Conservation (phyloP, 2,329 filamentous ascomycete genomes). For the Cercospora nicotianae region DNA sequence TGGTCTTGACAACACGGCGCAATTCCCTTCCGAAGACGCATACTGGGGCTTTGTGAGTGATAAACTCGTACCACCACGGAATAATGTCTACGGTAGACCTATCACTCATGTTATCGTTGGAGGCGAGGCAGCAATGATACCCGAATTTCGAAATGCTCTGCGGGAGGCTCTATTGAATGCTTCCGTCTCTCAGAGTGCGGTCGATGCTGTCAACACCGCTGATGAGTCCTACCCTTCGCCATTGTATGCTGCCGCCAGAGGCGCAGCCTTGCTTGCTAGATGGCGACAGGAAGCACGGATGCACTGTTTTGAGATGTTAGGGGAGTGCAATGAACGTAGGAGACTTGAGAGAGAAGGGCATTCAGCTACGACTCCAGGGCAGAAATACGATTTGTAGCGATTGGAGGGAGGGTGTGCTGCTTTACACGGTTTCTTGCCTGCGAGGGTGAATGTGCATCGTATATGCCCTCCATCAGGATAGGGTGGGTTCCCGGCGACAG, state of each 20-base stretch:
- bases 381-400: background rate
- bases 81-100: background rate
- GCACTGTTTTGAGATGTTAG: background rate
- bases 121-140: background rate
- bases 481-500: too few relatives aligned
- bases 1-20: background rate
- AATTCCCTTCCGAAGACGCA: background rate
- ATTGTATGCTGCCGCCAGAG: background rate
- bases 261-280: constrained; percentile 1
- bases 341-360: background rate
- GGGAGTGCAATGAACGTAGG: background rate
- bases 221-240: background rate
- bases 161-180: background rate
- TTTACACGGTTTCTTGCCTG: too few relatives aligned
- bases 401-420: background rate
- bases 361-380: background rate
- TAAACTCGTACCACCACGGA: background rate
- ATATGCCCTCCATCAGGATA: too few relatives aligned
- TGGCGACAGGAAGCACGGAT: constrained; percentile 1
- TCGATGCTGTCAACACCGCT: background rate
- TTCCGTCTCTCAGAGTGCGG: background rate
- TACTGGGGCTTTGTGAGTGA: background rate
- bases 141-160: background rate
- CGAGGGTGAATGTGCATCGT: too few relatives aligned
- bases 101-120: constrained; percentile 1